Evolutionary conservation across 2,329 filamentous ascomycete genomes (phyloP).

Genomic region (Colletotrichum liriopes): DNA sequence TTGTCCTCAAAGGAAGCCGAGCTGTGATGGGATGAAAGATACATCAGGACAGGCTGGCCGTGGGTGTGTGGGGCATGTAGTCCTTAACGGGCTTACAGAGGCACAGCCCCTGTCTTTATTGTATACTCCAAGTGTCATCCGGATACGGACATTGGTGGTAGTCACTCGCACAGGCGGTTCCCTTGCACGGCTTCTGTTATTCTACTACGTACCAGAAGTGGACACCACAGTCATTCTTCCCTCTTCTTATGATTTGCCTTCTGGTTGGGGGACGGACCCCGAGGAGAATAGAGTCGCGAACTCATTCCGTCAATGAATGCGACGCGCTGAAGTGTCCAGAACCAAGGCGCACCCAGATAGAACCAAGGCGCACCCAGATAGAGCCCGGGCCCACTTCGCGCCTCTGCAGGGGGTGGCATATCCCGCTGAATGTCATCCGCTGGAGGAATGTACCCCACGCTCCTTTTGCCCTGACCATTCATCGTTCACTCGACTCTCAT

Average conservation of each 20-base stretch:
- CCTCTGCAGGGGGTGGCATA: background rate
- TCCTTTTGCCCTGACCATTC: background rate
- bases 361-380: slow-evolving; percentile 56
- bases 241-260: background rate
- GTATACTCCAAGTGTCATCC: background rate
- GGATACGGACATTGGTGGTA: background rate
- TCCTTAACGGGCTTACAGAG: slow-evolving; percentile 28
- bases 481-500: background rate
- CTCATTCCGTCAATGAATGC: slow-evolving; percentile 19
- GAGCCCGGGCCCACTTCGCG: slow-evolving; percentile 11
- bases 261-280: background rate
- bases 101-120: slow-evolving; percentile 10
- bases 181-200: background rate
- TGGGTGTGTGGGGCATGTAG: slow-evolving; percentile 18
- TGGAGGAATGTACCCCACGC: slow-evolving; percentile 3
- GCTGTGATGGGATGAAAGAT: slow-evolving; percentile 27
- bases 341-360: slow-evolving; percentile 56
- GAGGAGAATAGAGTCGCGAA: background rate
- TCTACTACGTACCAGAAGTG: slow-evolving; percentile 13
- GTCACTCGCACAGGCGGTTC: background rate
- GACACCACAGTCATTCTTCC: slow-evolving; percentile 2
- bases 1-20: slow-evolving; percentile 33
- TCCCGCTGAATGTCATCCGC: slow-evolving; percentile 3
- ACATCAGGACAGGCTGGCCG: background rate
- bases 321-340: slow-evolving; percentile 20